Evolutionary conservation across 2,329 filamentous ascomycete genomes (phyloP).

Genomic region (Fusarium haematococcum): DNA sequence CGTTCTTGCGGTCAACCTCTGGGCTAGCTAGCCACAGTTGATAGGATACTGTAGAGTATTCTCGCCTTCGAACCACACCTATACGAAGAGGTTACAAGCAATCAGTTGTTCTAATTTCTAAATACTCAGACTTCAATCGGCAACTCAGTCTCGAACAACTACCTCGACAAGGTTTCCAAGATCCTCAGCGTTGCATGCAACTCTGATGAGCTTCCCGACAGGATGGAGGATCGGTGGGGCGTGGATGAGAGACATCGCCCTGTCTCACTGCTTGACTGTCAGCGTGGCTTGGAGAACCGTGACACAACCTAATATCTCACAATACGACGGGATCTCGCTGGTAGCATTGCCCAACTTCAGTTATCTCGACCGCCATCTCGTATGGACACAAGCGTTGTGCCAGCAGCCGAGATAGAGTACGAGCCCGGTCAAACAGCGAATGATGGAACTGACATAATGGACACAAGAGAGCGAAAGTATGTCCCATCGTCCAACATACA

Average conservation of each 20-base stretch:
- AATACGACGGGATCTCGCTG: slow-evolving; percentile 23
- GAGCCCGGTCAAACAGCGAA: slow-evolving; percentile 18
- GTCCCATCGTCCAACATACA: slow-evolving; percentile 1
- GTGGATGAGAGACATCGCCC: slow-evolving; percentile 1
- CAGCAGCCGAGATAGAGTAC: slow-evolving; percentile 29
- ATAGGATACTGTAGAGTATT: not conserved
- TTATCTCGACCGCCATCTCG: slow-evolving; percentile 16
- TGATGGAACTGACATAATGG: not conserved
- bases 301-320: slow-evolving; percentile 20
- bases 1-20: not conserved
- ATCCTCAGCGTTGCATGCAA: slow-evolving; percentile 2
- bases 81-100: not conserved
- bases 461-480: slow-evolving; percentile 2
- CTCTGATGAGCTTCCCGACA: slow-evolving; percentile 18
- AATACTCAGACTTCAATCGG: not conserved
- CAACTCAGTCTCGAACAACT: not conserved
- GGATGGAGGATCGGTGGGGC: slow-evolving; percentile 17
- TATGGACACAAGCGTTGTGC: slow-evolving; percentile 15
- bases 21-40: not conserved
- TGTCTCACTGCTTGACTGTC: slow-evolving; percentile 24
- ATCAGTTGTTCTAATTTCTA: not conserved
- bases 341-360: slow-evolving; percentile 15
- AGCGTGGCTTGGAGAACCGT: slow-evolving; percentile 23
- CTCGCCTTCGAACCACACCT: not conserved
- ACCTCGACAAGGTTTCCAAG: not conserved